Base-by-base conservation (phyloP, 495 filamentous ascomycete species). In the Penicillium antarcticum region DNA sequence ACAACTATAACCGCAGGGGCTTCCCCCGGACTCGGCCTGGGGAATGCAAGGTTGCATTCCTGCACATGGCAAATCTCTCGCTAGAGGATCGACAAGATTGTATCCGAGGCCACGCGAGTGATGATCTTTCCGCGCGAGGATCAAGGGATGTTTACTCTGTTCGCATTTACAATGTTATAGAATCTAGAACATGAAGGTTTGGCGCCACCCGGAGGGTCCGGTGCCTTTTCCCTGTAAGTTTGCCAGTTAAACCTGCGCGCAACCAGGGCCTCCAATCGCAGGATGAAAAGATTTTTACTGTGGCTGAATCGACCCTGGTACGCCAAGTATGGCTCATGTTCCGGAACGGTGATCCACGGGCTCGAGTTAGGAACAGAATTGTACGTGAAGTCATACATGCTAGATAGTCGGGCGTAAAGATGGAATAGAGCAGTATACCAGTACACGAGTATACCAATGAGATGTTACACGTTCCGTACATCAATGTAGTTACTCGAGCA, bases 91-190 rank as follows among this genome's bases (percentile, higher is more conserved):
- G 57, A 48, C 51, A 49, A 49, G 41, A 61, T 56, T 52, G 52
- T 21, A 53, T 47, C 39, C 39, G 5, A 42, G 45, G 48, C 60
- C 60, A 63, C 57, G 60, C 60, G 60, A 56, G 32, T 9, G 56
- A 3, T 37, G 51, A 55, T 55, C 47, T 19, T 29, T 45, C 17
- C 32, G 9, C 4, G 26, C 26, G 26, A 29, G 26, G 5, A 29
- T 29, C 26, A 8, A 29, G 26, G 26, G 26, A 29, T 29, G 26
- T 29, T 29, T 29, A 29, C 26, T n/a, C n/a, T n/a, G n/a, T n/a
- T n/a, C n/a, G 26, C 26, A 29, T 26, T 14, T 13, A 13, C 4
- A 6, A 5, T 3, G 5, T 23, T 5, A 46, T 11, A 18, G 26
- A 19, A 6, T 42, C 13, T 38, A 42, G 38, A 11, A 40, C 2